These are phyloP conservation scores for Centaurea solstitialis DNA, from an alignment of 129 eudicot genomes.

Conservation along the genomic window DNA sequence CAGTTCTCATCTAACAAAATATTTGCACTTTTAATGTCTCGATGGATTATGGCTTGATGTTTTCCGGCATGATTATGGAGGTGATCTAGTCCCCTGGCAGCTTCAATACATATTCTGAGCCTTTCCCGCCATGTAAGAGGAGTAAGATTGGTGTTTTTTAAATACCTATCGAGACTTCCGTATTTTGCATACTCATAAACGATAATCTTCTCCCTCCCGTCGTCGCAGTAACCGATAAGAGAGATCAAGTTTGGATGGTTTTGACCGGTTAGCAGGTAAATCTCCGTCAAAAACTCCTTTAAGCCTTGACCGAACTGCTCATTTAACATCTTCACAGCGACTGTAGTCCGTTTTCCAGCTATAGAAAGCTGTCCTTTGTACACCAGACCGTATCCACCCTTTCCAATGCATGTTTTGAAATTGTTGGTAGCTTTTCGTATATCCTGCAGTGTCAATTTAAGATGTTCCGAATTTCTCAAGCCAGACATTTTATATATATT, in stretches of 20 bases:
- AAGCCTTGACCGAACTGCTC: background rate
- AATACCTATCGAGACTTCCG: background rate
- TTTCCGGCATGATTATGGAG: too few species aligned
- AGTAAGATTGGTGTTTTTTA: background rate
- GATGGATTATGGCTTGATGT: too few species aligned
- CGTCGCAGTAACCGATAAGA: too few species aligned
- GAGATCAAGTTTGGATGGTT: background rate
- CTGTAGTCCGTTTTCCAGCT: background rate
- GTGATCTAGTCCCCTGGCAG: too few species aligned
- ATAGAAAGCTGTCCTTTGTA: background rate
- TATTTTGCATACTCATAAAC: background rate
- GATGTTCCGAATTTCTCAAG: background rate
- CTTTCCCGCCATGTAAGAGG: background rate
- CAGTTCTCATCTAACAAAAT: too few species aligned
- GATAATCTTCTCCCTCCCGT: too few species aligned
- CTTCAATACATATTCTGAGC: too few species aligned
- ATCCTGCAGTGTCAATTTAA: background rate
- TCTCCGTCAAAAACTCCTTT: background rate
- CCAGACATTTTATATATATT: too few species aligned
- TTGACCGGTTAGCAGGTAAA: background rate
- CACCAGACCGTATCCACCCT: background rate
- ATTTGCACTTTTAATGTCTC: too few species aligned
- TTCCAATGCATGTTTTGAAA: too few species aligned
- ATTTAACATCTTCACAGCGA: too few species aligned
- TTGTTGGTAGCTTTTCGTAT: background rate